Evolutionary conservation across 768 basidiomycete species (phyloP), one percentile per base, ranked within the genome.

Genomic region (Lactarius deliciosus): DNA sequence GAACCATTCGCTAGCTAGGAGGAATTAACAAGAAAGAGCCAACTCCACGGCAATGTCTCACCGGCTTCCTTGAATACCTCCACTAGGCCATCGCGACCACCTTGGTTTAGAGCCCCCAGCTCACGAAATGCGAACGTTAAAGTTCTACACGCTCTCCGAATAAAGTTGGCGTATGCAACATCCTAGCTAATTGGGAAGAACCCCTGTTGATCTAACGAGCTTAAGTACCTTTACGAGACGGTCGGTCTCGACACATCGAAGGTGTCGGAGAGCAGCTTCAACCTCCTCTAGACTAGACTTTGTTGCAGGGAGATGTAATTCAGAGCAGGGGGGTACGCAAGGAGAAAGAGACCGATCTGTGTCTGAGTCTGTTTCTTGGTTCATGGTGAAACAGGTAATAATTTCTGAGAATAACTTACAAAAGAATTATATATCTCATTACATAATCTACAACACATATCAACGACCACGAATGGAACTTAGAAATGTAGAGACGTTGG

Each of bases 361-460:
- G 60, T 82, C 85, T 38, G 83, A 82, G 69, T 88, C 88, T 20
- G 86, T 86, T 60, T 85, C 83, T 74, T 82, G 86, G 69, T 72
- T 69, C 60, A 75, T 77, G 25, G 50, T 6, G 25, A 25, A 15
- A 25, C 5, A n/a, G 45, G n/a, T n/a, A 11, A 30, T 18, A 38
- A 38, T 30, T 25, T 15, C 30, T 28, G 25, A 20, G 15, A 56
- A 30, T 40, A 40, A 9, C 28, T 3, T 34, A 34, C 6, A 16
- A 20, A 36, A n/a, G 6, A 11, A 20, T 20, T 56, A 20, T 3
- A 61, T 61, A 66, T 43, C 15, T 25, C 11, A 53, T 15, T 53
- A 53, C 77, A 76, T 77, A 71, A 62, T 57, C 36, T 56, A 66
- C 41, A 45, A 59, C 36, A 40, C n/a, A 38, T 45, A 58, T 64